phyloP scores from a whole-genome alignment of 139 green algal species.

The Chlorella sp. region DNA sequence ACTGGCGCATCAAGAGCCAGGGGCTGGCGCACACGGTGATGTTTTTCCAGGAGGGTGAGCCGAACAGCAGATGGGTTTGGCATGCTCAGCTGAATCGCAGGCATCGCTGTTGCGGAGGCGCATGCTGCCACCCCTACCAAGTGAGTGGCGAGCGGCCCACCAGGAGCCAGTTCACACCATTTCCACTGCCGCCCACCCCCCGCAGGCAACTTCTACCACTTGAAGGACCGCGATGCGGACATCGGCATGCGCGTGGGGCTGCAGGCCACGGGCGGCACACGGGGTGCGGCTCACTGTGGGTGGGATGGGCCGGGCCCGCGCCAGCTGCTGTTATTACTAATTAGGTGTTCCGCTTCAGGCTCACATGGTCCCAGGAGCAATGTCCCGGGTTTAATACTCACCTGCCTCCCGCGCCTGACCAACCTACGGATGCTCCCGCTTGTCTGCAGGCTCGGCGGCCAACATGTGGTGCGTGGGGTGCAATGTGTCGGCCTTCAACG shows the following conservation, averaged over 20 bases:
- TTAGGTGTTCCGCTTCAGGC: too few species aligned
- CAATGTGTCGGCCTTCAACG: conserved; percentile 50
- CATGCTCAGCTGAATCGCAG: neutral
- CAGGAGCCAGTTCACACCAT: neutral
- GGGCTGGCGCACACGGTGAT: conserved; percentile 70
- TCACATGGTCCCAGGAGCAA: too few species aligned
- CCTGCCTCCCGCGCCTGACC: too few species aligned
- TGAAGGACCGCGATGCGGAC: conserved; percentile 75
- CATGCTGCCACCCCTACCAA: neutral
- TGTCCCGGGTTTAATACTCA: too few species aligned
- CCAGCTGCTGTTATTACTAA: too few species aligned
- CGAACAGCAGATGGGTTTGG: neutral
- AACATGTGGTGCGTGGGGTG: conserved; percentile 83
- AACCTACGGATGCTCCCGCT: too few species aligned
- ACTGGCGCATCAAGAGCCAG: conserved; percentile 59
- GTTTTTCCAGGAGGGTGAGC: conserved; percentile 57
- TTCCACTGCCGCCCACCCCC: too few species aligned
- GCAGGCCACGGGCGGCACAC: conserved; percentile 12
- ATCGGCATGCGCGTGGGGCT: conserved; percentile 24
- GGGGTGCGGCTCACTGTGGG: neutral
- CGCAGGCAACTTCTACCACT: conserved; percentile 65
- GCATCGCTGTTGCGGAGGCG: neutral
- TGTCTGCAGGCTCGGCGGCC: neutral
- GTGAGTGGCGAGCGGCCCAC: neutral
- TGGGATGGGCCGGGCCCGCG: too few species aligned